Base-by-base conservation (phyloP, 2,329 filamentous ascomycete species). In the Didymella arachidicola region DNA sequence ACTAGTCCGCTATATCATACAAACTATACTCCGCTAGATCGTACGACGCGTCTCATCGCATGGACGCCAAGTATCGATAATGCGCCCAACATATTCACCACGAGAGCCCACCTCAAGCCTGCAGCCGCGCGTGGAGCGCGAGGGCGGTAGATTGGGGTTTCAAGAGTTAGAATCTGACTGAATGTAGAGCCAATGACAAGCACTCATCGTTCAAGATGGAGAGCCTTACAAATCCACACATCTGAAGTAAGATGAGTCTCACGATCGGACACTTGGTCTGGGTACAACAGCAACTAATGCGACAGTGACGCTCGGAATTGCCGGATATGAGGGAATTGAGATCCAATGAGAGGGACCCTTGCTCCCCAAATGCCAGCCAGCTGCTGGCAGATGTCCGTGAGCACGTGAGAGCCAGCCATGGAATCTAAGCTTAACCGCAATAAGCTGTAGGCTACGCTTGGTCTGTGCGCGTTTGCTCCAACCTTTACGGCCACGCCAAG, bases 1-100 rank as follows among this genome's bases (percentile, higher is more conserved):
- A 18, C 36, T 57, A 62, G 49, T 53, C 19, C 26, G 29, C 51
- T 60, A 62, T 61, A 63, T 66, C 56, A 63, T 46, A 65, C 59
- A 44, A 43, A 41, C 26, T 55, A 62, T 60, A 61, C 62, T 61
- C 55, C 57, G 61, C 45, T 38, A 19, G 4, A 27, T 27, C 16
- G 25, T 26, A 10, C 25, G 5, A 43, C 27, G 7, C 2, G 22
- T 2, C 27, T 4, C 22, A 27, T 8, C 4, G 41, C 41, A 43
- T 43, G 6, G n/a, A 43, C 6, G 41, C 41, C 22, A 43, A 43
- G 41, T n/a, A 27, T 43, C 39, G 14, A n/a, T 25, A 25, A 43
- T 16, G 5, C 7, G 14, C 25, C 22, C 41, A 43, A 27, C 41
- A 27, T 41, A 22, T 41, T 19, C 19, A 41, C 19, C 38, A 22